Evolutionary conservation across 139 green algal genomes (phyloP).

Genomic region (Diplosphaera chodatii): DNA sequence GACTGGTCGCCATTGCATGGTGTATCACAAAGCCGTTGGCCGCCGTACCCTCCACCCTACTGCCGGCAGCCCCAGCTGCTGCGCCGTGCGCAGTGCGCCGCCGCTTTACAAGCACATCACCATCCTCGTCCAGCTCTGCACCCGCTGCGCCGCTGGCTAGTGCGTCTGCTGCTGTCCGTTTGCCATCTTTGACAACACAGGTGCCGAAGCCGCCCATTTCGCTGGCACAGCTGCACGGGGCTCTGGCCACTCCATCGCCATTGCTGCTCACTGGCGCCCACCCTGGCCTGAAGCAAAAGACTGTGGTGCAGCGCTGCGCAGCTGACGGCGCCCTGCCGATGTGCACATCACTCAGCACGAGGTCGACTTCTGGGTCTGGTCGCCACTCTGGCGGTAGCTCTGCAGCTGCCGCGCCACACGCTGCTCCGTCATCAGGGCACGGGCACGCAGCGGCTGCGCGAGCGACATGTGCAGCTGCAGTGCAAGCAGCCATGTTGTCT

Average conservation of each 20-base stretch:
- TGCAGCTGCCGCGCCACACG: too few species aligned
- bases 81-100: not conserved
- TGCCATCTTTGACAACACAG: too few species aligned
- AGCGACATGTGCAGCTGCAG: too few species aligned
- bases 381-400: not conserved
- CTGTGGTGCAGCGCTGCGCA: not conserved
- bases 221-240: too few species aligned
- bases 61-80: not conserved
- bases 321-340: not conserved
- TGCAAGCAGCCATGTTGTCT: too few species aligned
- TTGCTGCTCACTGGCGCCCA: too few species aligned
- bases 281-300: not conserved
- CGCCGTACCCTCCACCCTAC: too few species aligned
- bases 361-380: not conserved
- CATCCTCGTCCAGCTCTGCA: not conserved
- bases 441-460: too few species aligned
- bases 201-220: not conserved
- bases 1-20: not conserved
- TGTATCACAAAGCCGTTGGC: not conserved
- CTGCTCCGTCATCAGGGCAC: too few species aligned
- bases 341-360: not conserved
- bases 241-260: not conserved
- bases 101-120: not conserved
- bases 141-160: too few species aligned
- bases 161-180: not conserved